These are phyloP conservation scores for Metschnikowia hibisci DNA, from an alignment of 805 yeast genomes.

Conservation along the genomic window DNA sequence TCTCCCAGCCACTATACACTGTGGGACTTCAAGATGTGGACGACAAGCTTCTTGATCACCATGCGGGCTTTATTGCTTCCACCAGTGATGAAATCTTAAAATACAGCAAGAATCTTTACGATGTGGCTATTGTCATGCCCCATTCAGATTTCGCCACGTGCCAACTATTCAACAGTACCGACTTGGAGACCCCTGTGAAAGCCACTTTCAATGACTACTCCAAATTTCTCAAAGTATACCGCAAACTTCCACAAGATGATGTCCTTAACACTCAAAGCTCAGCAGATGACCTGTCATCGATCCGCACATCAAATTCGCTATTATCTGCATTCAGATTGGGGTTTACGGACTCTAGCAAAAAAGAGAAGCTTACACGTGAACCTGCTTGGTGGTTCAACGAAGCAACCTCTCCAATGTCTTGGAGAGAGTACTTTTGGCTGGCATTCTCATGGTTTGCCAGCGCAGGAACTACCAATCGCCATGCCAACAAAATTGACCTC, in stretches of 20 bases:
- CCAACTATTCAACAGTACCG: conserved; percentile 9
- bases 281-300: conserved; percentile 28
- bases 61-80: conserved; percentile 50
- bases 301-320: conserved; percentile 27
- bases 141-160: conserved; percentile 9
- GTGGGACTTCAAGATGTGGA: conserved; percentile 56
- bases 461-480: conserved; percentile 55
- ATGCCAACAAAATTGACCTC: conserved; percentile 12
- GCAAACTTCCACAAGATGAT: conserved; percentile 16
- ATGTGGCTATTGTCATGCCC: conserved; percentile 33
- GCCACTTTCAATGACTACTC: conserved; percentile 37
- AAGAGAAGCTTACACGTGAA: conserved; percentile 17
- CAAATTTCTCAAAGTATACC: conserved; percentile 33
- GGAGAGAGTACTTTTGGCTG: conserved; percentile 59
- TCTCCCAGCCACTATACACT: conserved; percentile 53
- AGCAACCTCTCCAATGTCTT: conserved; percentile 47
- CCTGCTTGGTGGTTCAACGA: conserved; percentile 43
- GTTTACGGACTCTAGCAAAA: conserved; percentile 8
- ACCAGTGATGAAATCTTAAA: conserved; percentile 66
- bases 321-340: conserved; percentile 14
- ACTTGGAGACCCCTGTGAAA: conserved; percentile 16
- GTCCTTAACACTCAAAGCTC: conserved; percentile 12
- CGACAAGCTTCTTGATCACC: conserved; percentile 19
- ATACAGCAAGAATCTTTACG: conserved; percentile 50
- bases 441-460: conserved; percentile 87